Evolutionary conservation across 2,329 filamentous ascomycete species (phyloP), one percentile per base, ranked within the genome.

Genomic region (Camillea tinctor): DNA sequence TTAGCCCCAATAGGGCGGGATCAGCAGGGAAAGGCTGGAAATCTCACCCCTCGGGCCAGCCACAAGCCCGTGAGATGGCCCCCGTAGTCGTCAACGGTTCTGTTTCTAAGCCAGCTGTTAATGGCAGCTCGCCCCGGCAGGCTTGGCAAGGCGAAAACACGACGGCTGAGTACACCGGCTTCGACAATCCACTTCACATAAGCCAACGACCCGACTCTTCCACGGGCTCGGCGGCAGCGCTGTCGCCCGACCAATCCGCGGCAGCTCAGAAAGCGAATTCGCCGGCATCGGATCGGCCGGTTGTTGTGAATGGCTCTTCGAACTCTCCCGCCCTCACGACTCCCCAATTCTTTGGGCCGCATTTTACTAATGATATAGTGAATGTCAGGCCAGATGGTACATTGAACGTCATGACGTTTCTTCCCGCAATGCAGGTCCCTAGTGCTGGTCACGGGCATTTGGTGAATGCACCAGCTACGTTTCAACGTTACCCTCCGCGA

Each of bases 1-100:
- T 84, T 1, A 80, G 82, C 3, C 82, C 84, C 60, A 71, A 74
- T 50, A 78, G 81, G 53, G 76, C 77, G 1, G 76, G 77, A 30
- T 80, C 81, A 0, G 67, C 74, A 0, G 78, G 75, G 3, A 77
- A 74, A 21, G 73, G 74, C 49, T 75, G 78, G 1, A 77, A 0
- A 74, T 80, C 66, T 79, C n/a, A 66, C 69, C n/a, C 74, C 77
- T 61, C 76, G 1, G 72, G 73, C 59, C 52, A 76, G 73, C 51
- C 76, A 66, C 57, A 77, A 68, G 24, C 59, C 66, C 58, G 66
- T 57, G 77, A 77, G 51, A 71, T 64, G 21, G 65, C 70, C 21
- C 77, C 78, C 1, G 54, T 79, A 22, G 76, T 79, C 15, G 78
- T 79, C 4, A 79, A 79, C 58, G 78, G 79, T 3, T 78, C 78